Conservation (phyloP, 306 rosid genomes). For the Pyrus bretschneideri region DNA sequence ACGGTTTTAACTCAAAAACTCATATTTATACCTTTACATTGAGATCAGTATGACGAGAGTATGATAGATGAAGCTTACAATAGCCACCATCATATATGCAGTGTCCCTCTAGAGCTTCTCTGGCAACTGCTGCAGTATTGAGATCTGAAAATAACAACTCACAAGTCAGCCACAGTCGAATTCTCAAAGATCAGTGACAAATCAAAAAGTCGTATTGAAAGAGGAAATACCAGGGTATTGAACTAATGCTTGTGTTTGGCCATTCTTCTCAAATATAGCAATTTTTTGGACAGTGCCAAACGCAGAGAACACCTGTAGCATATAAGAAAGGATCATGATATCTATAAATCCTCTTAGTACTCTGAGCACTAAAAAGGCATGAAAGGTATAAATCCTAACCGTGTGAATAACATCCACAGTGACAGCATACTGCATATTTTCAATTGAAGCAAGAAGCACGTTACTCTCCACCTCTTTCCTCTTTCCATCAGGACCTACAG, state of each 20-base stretch:
- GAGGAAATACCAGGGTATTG: slow-evolving; percentile 65
- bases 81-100: slow-evolving; percentile 99
- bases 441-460: slow-evolving; percentile 89
- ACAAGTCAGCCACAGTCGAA: slow-evolving; percentile 8
- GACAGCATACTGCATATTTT: slow-evolving; percentile 96
- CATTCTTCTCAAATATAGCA: slow-evolving; percentile 84
- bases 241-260: slow-evolving; percentile 78
- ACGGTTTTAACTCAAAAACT: slow-evolving; percentile 46
- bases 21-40: slow-evolving; percentile 90
- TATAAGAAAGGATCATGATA: slow-evolving; percentile 2
- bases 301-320: slow-evolving; percentile 67
- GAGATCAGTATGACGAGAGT: slow-evolving; percentile 99
- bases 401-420: slow-evolving; percentile 89
- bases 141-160: slow-evolving; percentile 37
- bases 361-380: not conserved
- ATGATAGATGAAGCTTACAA: slow-evolving; percentile 99
- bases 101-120: slow-evolving; percentile 91
- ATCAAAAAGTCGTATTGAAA: slow-evolving; percentile 2
- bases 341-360: slow-evolving; percentile 9
- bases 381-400: slow-evolving; percentile 28
- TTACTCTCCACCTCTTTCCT: slow-evolving; percentile 78
- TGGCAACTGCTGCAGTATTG: slow-evolving; percentile 62
- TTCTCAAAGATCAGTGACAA: not conserved
- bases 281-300: slow-evolving; percentile 74
- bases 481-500: slow-evolving; percentile 87